Conservation (phyloP, 2,329 filamentous ascomycete genomes). For the Acrodontium crateriforme region DNA sequence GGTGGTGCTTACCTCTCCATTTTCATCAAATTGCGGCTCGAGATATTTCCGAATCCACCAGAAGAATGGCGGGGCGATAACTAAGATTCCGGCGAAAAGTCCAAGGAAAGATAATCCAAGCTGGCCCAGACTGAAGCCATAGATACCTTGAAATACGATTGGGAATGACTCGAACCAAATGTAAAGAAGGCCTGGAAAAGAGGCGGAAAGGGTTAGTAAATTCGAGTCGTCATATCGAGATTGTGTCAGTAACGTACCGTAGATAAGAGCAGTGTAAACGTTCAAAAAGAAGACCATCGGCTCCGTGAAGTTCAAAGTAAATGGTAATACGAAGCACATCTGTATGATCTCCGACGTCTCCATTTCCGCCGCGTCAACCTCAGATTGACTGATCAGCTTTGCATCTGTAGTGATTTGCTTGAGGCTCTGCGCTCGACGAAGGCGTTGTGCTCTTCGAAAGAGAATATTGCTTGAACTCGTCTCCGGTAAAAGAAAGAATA, state of each 20-base stretch:
- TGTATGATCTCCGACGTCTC: constrained; percentile 22
- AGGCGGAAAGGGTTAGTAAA: too few relatives aligned
- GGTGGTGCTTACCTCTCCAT: too few relatives aligned
- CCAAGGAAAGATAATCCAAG: constrained; percentile 25
- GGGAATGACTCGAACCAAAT: constrained; percentile 31
- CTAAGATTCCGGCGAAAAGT: constrained; percentile 22
- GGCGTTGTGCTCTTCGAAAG: constrained; percentile 22
- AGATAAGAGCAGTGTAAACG: constrained; percentile 27
- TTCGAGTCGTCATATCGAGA: too few relatives aligned
- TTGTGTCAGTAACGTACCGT: too few relatives aligned
- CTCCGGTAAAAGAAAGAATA: constrained; percentile 24
- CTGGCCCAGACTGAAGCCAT: constrained; percentile 23
- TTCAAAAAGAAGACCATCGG: constrained; percentile 26
- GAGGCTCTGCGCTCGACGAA: too few relatives aligned
- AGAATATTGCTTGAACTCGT: constrained; percentile 26
- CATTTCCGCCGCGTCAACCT: constrained; percentile 22
- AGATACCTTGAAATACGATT: constrained; percentile 25
- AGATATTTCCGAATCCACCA: constrained; percentile 21
- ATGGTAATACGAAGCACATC: constrained; percentile 27
- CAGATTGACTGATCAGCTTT: constrained; percentile 23
- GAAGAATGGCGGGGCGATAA: constrained; percentile 24
- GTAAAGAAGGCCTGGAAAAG: constrained; percentile 27
- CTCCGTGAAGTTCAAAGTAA: constrained; percentile 25
- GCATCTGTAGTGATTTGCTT: constrained; percentile 23
- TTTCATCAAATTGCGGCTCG: constrained; percentile 24